Evolutionary conservation across 1,284 basidiomycete species (phyloP).

Genomic region (Papiliotrema flavescens): DNA sequence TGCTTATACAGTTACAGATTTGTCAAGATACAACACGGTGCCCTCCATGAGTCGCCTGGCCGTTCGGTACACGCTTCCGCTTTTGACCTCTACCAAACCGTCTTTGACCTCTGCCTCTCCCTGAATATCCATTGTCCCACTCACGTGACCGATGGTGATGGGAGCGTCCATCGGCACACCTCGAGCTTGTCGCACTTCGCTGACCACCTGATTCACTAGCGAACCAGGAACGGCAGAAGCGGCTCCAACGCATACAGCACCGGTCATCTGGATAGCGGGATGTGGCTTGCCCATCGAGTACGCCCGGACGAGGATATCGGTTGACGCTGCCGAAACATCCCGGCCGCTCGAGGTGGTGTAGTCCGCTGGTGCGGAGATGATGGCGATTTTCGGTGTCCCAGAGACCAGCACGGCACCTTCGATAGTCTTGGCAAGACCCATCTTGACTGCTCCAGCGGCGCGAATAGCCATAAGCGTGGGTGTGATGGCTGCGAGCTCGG

Average conservation of each 20-base stretch:
- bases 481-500: conserved; percentile 37
- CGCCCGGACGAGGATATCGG: conserved; percentile 61
- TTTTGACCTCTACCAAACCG: conserved; percentile 48
- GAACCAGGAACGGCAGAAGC: conserved; percentile 58
- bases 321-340: conserved; percentile 33
- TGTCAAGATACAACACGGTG: conserved; percentile 54
- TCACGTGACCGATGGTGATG: conserved; percentile 60
- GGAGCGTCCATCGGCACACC: conserved; percentile 19
- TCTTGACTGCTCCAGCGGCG: conserved; percentile 56
- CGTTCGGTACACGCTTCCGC: conserved; percentile 63
- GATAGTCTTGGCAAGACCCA: conserved; percentile 62
- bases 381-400: conserved; percentile 64
- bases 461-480: conserved; percentile 57
- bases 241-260: conserved; percentile 66
- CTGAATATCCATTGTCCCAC: conserved; percentile 64
- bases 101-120: conserved; percentile 54
- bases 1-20: not conserved
- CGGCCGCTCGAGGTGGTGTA: conserved; percentile 18
- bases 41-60: conserved; percentile 68
- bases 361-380: conserved; percentile 52
- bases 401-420: conserved; percentile 50
- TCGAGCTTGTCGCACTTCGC: conserved; percentile 11
- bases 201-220: conserved; percentile 53
- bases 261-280: conserved; percentile 69
- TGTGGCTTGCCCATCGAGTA: conserved; percentile 69